phyloP scores from a whole-genome alignment of 2,329 filamentous ascomycete species.

The Paraphoma chrysanthemicola region DNA sequence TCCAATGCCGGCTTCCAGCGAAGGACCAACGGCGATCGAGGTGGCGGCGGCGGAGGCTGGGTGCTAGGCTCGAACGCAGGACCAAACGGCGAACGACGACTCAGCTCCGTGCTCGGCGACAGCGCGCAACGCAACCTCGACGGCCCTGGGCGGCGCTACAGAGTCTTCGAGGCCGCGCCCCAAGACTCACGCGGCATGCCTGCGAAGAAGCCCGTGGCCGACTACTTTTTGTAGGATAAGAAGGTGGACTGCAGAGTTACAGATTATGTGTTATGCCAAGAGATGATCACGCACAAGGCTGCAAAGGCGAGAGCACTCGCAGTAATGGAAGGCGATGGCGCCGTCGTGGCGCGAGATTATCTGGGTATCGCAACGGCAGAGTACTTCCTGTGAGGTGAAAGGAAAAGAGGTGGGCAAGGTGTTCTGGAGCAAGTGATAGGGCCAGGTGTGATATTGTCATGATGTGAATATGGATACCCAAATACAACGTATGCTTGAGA shows the following conservation, averaged over 20 bases:
- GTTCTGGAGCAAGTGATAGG: neutral
- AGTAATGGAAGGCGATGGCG: neutral
- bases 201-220: slow-evolving; percentile 95
- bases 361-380: too few species aligned
- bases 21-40: slow-evolving; percentile 71
- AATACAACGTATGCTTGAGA: neutral
- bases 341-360: too few species aligned
- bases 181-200: slow-evolving; percentile 98
- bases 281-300: neutral
- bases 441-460: neutral
- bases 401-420: neutral
- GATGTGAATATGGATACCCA: slow-evolving; percentile 3
- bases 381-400: neutral
- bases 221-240: slow-evolving; percentile 78
- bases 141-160: slow-evolving; percentile 87
- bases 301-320: neutral
- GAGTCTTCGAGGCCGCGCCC: slow-evolving; percentile 95
- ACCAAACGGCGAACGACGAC: slow-evolving; percentile 38
- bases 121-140: slow-evolving; percentile 53
- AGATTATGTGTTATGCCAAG: neutral
- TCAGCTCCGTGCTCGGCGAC: slow-evolving; percentile 50
- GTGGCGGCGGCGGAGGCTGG: slow-evolving; percentile 53
- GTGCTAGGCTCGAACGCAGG: slow-evolving; percentile 43
- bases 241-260: neutral
- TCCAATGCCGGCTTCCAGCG: slow-evolving; percentile 56